Evolutionary conservation across 495 filamentous ascomycete species (phyloP), one percentile per base, ranked within the genome.

Genomic region (Lichina pygmaea): DNA sequence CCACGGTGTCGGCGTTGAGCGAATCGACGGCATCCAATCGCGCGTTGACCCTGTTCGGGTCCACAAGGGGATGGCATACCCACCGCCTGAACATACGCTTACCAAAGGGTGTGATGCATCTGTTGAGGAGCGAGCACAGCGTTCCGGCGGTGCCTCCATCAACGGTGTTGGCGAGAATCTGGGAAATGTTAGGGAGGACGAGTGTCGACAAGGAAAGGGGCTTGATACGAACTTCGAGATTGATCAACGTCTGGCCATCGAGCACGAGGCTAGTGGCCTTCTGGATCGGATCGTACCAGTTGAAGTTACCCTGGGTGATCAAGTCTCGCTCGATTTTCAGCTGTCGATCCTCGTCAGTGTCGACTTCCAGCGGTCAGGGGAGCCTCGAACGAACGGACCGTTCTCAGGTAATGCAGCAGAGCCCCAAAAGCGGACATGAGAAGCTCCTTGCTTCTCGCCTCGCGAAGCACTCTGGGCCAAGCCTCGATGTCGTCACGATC

Each of bases 71-170:
- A 53, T 95, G 91, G 61, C 89, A 95, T 3, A 95, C 79, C 91
- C 91, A 99, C 58, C 93, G 86, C 37, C 85, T 77, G 59, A 95
- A 86, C 60, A 89, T 79, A 6, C 91, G 77, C 63, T 99, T 99
- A 44, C 86, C 91, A 53, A 95, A 99, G 0, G 91, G 86, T 1
- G 91, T 94, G 47, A 93, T 77, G 57, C 91, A 99, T 24, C 82
- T 72, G 58, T 99, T 95, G 10, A 99, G 66, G 38, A 95, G 71
- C 11, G 68, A 68, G 62, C 94, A 95, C 4, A 99, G 61, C 0
- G 89, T 95, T 17, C 91, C 91, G 11, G 86, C 74, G 0, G 66
- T 52, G 13, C 81, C 71, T 7, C 86, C 86, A 57, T 94, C 86
- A 52, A 79, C 83, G 1, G 77, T 91, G 60, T 99, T 99, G 43